Evolutionary conservation across 441 rosid genomes (phyloP), one percentile per base, ranked within the genome.

Genomic region (Bocquillonia castaneifolia): DNA sequence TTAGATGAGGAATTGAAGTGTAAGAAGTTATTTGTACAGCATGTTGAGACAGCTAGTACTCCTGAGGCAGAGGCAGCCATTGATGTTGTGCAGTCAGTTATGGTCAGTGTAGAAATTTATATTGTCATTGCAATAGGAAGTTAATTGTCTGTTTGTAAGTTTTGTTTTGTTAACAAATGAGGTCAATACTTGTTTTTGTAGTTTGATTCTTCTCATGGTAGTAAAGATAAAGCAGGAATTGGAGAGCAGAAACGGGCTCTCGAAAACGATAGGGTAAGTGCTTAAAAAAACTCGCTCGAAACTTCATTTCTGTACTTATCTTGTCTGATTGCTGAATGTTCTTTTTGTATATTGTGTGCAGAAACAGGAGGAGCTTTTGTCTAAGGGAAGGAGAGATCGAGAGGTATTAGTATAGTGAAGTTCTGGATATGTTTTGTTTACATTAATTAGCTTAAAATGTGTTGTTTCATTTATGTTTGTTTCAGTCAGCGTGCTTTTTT

Each of bases 21-120:
- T 28, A 89, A 78, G 84, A 88, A 82, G 83, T 81, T 91, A 53
- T 68, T 93, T 32, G 89, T 93, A 44, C 78, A 71, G 72, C 96
- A 93, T 76, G 86, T 93, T 39, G 90, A 89, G 74, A 87, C 92
- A 2, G 76, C 76, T 64, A 69, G 56, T n/a, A 84, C 69, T 73
- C 70, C 85, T 23, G 76, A 72, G 63, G 64, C 85, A 28, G 76
- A 72, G 63, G 64, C 77, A 55, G 45, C 83, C 0, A 5, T 68
- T 54, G 78, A 77, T 63, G 73, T 86, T 25, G 76, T 91, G 61
- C 85, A 87, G 40, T 82, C 88, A 26, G 74, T 88, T 68, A 71
- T 82, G 80, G 97, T 90, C n/a, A 77, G 97, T 67, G 2, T 23
- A 1, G 13, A 10, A 37, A 25, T 22, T 14, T 14, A 14, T 6